phyloP scores from a whole-genome alignment of 768 basidiomycete genomes.

The Auriscalpium vulgare region DNA sequence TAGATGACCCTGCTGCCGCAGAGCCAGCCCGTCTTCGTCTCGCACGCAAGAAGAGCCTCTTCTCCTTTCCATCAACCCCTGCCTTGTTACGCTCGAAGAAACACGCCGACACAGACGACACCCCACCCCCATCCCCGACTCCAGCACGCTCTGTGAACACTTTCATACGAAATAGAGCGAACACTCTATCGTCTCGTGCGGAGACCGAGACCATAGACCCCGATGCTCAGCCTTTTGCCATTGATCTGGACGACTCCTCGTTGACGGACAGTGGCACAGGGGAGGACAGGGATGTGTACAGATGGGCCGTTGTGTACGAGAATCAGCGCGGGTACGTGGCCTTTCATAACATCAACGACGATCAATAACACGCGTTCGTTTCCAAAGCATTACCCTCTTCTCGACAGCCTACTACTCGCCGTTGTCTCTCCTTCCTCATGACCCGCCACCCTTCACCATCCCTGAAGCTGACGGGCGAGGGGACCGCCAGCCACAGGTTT shows the following conservation, averaged over 20 bases:
- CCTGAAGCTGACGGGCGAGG: conserved; percentile 28
- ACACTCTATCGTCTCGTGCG: too few species aligned
- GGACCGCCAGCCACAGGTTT: conserved; percentile 43
- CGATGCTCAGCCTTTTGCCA: background rate
- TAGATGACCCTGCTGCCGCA: conserved; percentile 34
- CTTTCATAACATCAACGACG: background rate
- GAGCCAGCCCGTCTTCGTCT: conserved; percentile 42
- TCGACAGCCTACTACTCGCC: conserved; percentile 67
- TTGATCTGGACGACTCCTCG: conserved; percentile 1
- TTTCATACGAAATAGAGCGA: too few species aligned
- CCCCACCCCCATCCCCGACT: background rate
- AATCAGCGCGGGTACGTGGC: conserved; percentile 66
- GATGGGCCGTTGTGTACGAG: conserved; percentile 76
- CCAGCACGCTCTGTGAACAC: too few species aligned
- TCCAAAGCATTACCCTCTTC: conserved; percentile 51
- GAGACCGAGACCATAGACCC: background rate
- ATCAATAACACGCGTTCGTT: background rate
- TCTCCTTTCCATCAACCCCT: conserved; percentile 11
- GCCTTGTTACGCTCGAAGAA: background rate
- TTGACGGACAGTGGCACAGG: conserved; percentile 1
- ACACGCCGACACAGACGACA: background rate
- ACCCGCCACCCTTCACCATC: conserved; percentile 68
- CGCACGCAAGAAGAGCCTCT: conserved; percentile 19
- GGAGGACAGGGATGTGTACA: conserved; percentile 43
- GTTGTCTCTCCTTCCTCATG: conserved; percentile 58